Conservation (phyloP, 495 filamentous ascomycete genomes). For the Penicillium paxilli region DNA sequence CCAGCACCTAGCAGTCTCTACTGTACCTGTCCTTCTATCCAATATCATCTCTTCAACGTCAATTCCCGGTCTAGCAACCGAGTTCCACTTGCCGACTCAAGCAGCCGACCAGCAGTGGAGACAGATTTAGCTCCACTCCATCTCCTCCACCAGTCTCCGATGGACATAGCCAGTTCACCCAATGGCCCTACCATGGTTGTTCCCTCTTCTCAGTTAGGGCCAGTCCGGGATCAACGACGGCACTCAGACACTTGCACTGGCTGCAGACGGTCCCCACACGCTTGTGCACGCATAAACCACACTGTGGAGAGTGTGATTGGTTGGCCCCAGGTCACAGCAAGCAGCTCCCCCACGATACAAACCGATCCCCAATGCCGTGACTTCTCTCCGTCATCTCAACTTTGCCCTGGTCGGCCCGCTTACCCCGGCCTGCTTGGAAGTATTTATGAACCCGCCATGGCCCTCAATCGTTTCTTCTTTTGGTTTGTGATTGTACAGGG, state of each 20-base stretch:
- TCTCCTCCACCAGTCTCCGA: not conserved
- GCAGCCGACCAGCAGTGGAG: not conserved
- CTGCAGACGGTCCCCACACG: conserved; percentile 2
- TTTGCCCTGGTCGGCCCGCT: conserved; percentile 19
- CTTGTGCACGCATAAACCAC: conserved; percentile 4
- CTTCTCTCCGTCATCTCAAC: conserved; percentile 29
- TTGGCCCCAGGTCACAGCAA: not conserved
- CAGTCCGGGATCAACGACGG: conserved; percentile 8
- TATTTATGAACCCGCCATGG: conserved; percentile 35
- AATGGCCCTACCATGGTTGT: too few species aligned
- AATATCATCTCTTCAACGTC: too few species aligned
- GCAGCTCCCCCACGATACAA: conserved; percentile 33
- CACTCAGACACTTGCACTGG: conserved; percentile 2
- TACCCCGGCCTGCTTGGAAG: conserved; percentile 22
- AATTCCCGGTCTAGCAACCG: conserved; percentile 1
- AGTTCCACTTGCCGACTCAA: not conserved
- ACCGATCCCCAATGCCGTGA: conserved; percentile 45
- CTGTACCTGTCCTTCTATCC: too few species aligned
- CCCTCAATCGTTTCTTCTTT: conserved; percentile 15
- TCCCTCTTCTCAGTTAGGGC: not conserved
- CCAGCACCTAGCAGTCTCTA: too few species aligned
- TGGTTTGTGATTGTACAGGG: conserved; percentile 6
- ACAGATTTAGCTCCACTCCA: not conserved
- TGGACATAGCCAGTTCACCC: not conserved
- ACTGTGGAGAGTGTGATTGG: conserved; percentile 15